Conservation (phyloP, 2,329 filamentous ascomycete genomes). For the Arthrobotrys iridis region DNA sequence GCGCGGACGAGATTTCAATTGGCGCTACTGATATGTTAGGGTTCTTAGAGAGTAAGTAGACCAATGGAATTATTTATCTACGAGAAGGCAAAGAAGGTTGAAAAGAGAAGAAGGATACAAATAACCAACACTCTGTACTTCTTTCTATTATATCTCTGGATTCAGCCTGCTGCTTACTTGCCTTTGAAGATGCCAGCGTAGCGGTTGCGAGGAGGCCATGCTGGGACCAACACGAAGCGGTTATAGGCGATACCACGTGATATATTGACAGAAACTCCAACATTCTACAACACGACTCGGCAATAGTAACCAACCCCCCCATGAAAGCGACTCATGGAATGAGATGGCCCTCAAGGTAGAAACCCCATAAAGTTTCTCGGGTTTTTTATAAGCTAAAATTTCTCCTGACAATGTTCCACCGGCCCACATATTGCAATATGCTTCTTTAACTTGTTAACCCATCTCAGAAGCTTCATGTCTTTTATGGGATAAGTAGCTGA, state of each 20-base stretch:
- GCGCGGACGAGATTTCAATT: neutral
- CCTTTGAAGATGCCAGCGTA: slow-evolving; percentile 54
- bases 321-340: no score
- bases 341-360: no score
- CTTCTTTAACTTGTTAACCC: no score
- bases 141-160: slow-evolving; percentile 36
- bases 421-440: no score
- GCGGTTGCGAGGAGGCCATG: slow-evolving; percentile 46
- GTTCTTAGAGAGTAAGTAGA: neutral
- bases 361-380: no score
- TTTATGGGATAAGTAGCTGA: no score
- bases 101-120: slow-evolving; percentile 3
- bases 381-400: no score
- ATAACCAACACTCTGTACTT: slow-evolving; percentile 9
- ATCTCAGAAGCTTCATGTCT: no score
- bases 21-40: neutral
- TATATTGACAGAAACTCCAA: slow-evolving; percentile 11
- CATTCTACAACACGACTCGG: slow-evolving; percentile 18
- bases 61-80: slow-evolving; percentile 5
- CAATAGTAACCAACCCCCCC: no score
- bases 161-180: slow-evolving; percentile 31
- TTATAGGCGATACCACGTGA: slow-evolving; percentile 48
- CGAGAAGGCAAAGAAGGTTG: slow-evolving; percentile 15
- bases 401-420: no score
- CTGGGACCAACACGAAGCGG: slow-evolving; percentile 39